phyloP scores from a whole-genome alignment of 2,329 filamentous ascomycete genomes.

The Penicillium sp. region DNA sequence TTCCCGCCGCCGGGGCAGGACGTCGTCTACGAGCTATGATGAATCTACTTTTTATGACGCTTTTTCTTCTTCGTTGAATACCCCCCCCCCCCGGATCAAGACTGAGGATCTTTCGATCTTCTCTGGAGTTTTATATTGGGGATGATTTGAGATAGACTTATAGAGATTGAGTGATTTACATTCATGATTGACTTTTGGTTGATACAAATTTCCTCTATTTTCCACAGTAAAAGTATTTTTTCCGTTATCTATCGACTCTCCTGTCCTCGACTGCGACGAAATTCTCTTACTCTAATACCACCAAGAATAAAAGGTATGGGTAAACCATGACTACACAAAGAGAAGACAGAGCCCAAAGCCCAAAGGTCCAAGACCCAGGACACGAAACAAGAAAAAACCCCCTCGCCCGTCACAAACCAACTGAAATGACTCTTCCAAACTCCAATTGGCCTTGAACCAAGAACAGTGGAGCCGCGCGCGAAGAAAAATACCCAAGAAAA shows the following conservation, averaged over 20 bases:
- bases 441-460: background rate
- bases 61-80: constrained; percentile 18
- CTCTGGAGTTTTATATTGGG: constrained; percentile 9
- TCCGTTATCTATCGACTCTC: background rate
- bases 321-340: background rate
- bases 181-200: constrained; percentile 11
- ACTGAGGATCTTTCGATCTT: constrained; percentile 17
- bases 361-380: background rate
- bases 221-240: background rate
- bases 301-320: background rate
- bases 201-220: constrained; percentile 1
- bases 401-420: background rate
- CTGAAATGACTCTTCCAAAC: background rate
- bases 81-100: constrained; percentile 16
- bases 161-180: constrained; percentile 15
- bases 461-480: constrained; percentile 8
- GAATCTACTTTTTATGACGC: constrained; percentile 19
- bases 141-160: constrained; percentile 19
- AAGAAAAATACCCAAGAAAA: background rate
- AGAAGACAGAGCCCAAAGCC: background rate
- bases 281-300: background rate
- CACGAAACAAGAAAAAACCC: background rate
- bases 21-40: constrained; percentile 29
- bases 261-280: background rate
- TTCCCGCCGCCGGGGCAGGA: constrained; percentile 15